These are phyloP conservation scores for Skeletonema marinoi DNA, from an alignment of 108 stramenopile genomes.

Conservation along the genomic window DNA sequence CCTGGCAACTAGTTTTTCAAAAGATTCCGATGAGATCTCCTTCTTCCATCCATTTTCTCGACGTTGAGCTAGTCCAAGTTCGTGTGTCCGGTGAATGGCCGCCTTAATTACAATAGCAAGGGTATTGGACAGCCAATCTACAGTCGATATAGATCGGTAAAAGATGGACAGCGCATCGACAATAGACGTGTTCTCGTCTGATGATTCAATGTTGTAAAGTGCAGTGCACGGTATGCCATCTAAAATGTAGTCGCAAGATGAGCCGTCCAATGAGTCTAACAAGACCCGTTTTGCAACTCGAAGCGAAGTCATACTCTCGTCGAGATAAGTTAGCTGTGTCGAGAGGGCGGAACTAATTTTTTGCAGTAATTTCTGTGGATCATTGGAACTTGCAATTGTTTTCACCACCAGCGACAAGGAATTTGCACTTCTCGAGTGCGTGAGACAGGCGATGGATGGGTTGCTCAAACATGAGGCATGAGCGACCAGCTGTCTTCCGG, in stretches of 20 bases:
- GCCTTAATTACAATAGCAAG: slow-evolving; percentile 64
- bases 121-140: slow-evolving; percentile 70
- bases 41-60: slow-evolving; percentile 76
- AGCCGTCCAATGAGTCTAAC: too few relatives aligned
- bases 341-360: slow-evolving; percentile 52
- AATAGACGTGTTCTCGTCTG: not conserved
- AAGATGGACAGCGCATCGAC: slow-evolving; percentile 36
- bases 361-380: slow-evolving; percentile 64
- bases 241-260: slow-evolving; percentile 55
- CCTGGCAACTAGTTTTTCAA: slow-evolving; percentile 48
- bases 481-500: slow-evolving; percentile 67
- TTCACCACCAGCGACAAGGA: slow-evolving; percentile 66
- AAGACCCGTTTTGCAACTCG: slow-evolving; percentile 22
- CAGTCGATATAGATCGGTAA: slow-evolving; percentile 50
- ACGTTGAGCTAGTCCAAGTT: slow-evolving; percentile 56
- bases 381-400: slow-evolving; percentile 59
- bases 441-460: slow-evolving; percentile 70
- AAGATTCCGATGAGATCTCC: slow-evolving; percentile 57
- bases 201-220: slow-evolving; percentile 36
- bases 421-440: slow-evolving; percentile 76
- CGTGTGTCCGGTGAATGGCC: slow-evolving; percentile 57
- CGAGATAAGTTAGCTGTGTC: slow-evolving; percentile 32
- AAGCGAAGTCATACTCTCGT: slow-evolving; percentile 24
- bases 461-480: slow-evolving; percentile 81
- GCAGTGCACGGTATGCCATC: slow-evolving; percentile 58